These are phyloP conservation scores for Viridothelium virens DNA, from an alignment of 495 filamentous ascomycete species.

Conservation along the genomic window DNA sequence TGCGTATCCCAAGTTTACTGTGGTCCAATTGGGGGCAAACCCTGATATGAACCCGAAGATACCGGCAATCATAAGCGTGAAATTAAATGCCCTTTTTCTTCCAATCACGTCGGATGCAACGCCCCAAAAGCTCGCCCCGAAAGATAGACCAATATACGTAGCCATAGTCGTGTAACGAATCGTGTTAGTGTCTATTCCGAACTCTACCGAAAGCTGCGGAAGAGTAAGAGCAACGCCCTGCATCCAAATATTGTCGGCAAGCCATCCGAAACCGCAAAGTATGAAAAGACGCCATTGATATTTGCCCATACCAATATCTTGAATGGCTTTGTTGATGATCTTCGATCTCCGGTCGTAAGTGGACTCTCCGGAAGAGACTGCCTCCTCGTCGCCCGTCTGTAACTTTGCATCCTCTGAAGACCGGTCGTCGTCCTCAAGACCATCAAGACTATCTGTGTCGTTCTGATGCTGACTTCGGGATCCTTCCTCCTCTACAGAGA, in stretches of 20 bases:
- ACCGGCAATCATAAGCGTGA: no score
- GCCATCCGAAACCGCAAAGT: slow-evolving; percentile 28
- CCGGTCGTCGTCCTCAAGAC: neutral
- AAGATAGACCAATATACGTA: slow-evolving; percentile 48
- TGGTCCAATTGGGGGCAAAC: slow-evolving; percentile 48
- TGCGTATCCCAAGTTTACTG: slow-evolving; percentile 42
- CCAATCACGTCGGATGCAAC: slow-evolving; percentile 48
- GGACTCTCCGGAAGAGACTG: neutral
- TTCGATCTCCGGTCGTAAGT: slow-evolving; percentile 32
- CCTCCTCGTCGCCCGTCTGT: neutral
- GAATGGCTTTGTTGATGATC: slow-evolving; percentile 35
- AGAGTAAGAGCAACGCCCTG: slow-evolving; percentile 52
- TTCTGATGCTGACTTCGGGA: neutral
- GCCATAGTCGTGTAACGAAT: slow-evolving; percentile 52
- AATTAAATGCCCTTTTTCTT: no score
- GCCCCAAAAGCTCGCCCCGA: slow-evolving; percentile 56
- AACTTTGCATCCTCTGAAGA: neutral
- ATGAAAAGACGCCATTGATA: slow-evolving; percentile 29
- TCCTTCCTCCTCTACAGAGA: neutral
- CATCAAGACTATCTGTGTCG: slow-evolving; percentile 2
- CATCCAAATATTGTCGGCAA: slow-evolving; percentile 22
- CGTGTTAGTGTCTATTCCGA: slow-evolving; percentile 41
- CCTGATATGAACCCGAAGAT: slow-evolving; percentile 50
- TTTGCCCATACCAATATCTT: slow-evolving; percentile 28
- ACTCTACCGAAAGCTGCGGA: slow-evolving; percentile 44